phyloP scores from a whole-genome alignment of 1,284 basidiomycete genomes.

The Ganoderma resinaceum region DNA sequence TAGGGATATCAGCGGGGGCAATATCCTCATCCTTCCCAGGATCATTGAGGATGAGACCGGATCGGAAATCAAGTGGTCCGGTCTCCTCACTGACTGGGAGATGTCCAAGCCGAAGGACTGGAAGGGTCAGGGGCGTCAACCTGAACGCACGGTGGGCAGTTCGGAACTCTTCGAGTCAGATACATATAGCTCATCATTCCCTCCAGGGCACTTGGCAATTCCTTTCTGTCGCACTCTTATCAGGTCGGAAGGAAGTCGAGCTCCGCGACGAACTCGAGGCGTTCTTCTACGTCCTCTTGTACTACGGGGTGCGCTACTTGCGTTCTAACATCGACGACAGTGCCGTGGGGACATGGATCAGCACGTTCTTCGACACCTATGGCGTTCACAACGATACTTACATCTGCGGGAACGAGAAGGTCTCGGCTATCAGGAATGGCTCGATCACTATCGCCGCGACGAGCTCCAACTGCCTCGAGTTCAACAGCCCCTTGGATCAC shows the following conservation, averaged over 20 bases:
- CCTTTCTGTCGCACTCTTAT: constrained; percentile 6
- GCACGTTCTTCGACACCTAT: constrained; percentile 8
- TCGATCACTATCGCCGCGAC: neutral
- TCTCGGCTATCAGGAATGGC: neutral
- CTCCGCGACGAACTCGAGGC: constrained; percentile 14
- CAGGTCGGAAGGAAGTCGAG: neutral
- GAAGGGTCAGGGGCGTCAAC: constrained; percentile 1
- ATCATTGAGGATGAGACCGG: neutral
- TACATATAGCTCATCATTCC: neutral
- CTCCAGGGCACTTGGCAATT: constrained; percentile 14
- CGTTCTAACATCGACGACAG: neutral
- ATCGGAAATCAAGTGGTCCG: neutral
- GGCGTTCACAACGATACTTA: neutral
- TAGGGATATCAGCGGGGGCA: constrained; percentile 21
- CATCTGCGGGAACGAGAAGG: neutral
- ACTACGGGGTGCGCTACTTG: neutral
- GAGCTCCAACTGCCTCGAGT: neutral
- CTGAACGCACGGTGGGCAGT: constrained; percentile 6
- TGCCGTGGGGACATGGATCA: neutral
- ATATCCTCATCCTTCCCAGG: constrained; percentile 16
- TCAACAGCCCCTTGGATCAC: constrained; percentile 3
- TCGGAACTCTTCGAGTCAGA: no score
- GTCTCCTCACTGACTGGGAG: constrained; percentile 22
- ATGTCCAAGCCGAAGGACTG: constrained; percentile 10
- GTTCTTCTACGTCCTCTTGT: constrained; percentile 15